phyloP scores from a whole-genome alignment of 768 basidiomycete species.

The Leucogyrophana mollusca region DNA sequence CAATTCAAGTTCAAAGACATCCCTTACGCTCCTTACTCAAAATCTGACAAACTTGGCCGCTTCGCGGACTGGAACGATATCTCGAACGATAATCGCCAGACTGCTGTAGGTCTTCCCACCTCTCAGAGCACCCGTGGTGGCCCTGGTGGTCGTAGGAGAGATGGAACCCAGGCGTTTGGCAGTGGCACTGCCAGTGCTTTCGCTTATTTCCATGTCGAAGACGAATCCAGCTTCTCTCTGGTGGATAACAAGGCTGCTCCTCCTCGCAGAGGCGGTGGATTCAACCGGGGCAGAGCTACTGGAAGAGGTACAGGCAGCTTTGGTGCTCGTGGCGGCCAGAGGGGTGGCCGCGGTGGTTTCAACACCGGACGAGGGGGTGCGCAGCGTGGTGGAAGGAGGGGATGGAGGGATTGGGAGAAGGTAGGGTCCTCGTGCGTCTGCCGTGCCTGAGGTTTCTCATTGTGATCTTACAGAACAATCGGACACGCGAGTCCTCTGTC shows the following conservation, averaged over 20 bases:
- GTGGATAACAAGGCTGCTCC: slow-evolving; percentile 84
- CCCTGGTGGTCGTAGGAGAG: slow-evolving; percentile 60
- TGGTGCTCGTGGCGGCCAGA: slow-evolving; percentile 41
- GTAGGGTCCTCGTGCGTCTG: slow-evolving; percentile 36
- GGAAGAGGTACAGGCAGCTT: slow-evolving; percentile 35
- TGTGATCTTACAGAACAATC: slow-evolving; percentile 54
- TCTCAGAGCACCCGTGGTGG: slow-evolving; percentile 51
- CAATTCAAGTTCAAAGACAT: slow-evolving; percentile 99
- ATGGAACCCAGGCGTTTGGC: slow-evolving; percentile 83
- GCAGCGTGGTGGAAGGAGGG: slow-evolving; percentile 48
- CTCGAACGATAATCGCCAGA: slow-evolving; percentile 60
- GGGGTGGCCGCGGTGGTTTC: slow-evolving; percentile 41
- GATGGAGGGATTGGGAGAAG: slow-evolving; percentile 96
- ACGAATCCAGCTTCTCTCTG: slow-evolving; percentile 94
- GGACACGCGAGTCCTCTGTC: slow-evolving; percentile 89
- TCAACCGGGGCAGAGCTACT: slow-evolving; percentile 48
- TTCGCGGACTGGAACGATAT: slow-evolving; percentile 97
- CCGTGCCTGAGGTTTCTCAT: slow-evolving; percentile 6
- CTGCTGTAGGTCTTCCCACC: slow-evolving; percentile 45
- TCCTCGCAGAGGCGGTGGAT: slow-evolving; percentile 67
- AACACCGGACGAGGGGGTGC: slow-evolving; percentile 43
- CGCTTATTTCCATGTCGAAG: slow-evolving; percentile 97
- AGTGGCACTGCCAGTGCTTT: slow-evolving; percentile 90
- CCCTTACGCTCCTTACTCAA: slow-evolving; percentile 97
- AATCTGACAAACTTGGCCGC: slow-evolving; percentile 96